Evolutionary conservation across 192 early-diverging fungal genomes (phyloP).

Genomic region (Lunasporangiospora selenospora): DNA sequence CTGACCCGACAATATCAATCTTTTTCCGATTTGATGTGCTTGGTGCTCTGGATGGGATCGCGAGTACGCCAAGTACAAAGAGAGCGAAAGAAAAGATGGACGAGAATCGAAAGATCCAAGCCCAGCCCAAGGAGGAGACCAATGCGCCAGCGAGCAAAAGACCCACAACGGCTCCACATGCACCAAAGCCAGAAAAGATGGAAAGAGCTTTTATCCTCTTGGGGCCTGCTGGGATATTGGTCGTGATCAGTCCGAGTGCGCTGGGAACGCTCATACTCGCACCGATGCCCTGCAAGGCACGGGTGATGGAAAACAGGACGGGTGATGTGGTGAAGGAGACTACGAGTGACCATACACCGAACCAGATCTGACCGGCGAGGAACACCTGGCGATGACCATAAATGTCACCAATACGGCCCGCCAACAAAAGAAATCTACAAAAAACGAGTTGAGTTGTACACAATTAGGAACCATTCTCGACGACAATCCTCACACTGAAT

Average conservation of each 20-base stretch:
- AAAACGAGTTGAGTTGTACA: too few relatives aligned
- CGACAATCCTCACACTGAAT: too few relatives aligned
- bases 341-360: slow-evolving; percentile 41
- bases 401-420: slow-evolving; percentile 48
- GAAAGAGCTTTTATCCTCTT: slow-evolving; percentile 36
- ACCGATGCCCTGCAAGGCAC: slow-evolving; percentile 48
- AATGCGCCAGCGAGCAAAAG: slow-evolving; percentile 42
- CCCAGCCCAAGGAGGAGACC: slow-evolving; percentile 30
- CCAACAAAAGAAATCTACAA: slow-evolving; percentile 33
- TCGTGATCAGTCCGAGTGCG: slow-evolving; percentile 38
- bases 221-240: slow-evolving; percentile 33
- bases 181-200: slow-evolving; percentile 45
- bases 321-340: slow-evolving; percentile 34
- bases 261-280: slow-evolving; percentile 45
- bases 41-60: slow-evolving; percentile 14
- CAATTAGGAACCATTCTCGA: too few relatives aligned
- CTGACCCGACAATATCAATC: slow-evolving; percentile 39
- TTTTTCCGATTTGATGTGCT: slow-evolving; percentile 1
- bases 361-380: slow-evolving; percentile 37
- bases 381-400: slow-evolving; percentile 48
- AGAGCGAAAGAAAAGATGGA: slow-evolving; percentile 42
- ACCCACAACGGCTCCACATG: slow-evolving; percentile 35
- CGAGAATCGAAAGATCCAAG: slow-evolving; percentile 50
- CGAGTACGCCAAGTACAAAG: slow-evolving; percentile 19
- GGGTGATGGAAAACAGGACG: slow-evolving; percentile 43